Percentiles rank a stretch among this genome's conserved stretches.
Conservation (phyloP, 2,329 filamentous ascomycete species). For the Aspergillus quadricinctus region DNA sequence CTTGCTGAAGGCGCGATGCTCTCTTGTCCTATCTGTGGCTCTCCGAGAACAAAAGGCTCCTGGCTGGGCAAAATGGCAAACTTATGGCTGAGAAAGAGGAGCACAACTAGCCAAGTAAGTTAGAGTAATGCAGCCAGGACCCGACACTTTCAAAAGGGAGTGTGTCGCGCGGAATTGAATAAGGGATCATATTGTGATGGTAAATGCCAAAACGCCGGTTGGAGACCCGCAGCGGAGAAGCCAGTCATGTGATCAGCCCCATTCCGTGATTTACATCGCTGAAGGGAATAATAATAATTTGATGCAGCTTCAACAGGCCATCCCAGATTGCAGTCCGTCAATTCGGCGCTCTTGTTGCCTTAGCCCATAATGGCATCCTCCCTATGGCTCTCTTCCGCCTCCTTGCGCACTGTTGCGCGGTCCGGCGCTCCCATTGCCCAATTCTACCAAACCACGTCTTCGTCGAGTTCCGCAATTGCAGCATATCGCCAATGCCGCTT, state of each 20-base stretch:
- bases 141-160: background rate
- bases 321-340: slow-evolving; percentile 2
- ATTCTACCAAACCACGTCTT: background rate
- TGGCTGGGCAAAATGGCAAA: background rate
- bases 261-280: background rate
- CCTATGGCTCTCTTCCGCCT: slow-evolving; percentile 21
- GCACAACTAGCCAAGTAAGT: background rate
- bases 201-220: background rate
- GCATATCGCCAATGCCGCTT: slow-evolving; percentile 26
- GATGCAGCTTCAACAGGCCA: background rate
- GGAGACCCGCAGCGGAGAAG: background rate
- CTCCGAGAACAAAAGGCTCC: background rate
- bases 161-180: background rate
- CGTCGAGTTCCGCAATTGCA: slow-evolving; percentile 3
- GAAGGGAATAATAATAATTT: slow-evolving; percentile 1
- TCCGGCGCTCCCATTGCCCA: slow-evolving; percentile 14
- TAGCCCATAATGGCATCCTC: slow-evolving; percentile 30
- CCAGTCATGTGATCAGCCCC: background rate
- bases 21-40: background rate
- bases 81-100: background rate
- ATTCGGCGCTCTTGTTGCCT: slow-evolving; percentile 5
- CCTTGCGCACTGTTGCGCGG: slow-evolving; percentile 16
- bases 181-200: background rate
- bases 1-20: background rate
- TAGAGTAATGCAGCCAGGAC: background rate